Conservation (phyloP, 352 stramenopile genomes). For the Phytophthora pluvialis region DNA sequence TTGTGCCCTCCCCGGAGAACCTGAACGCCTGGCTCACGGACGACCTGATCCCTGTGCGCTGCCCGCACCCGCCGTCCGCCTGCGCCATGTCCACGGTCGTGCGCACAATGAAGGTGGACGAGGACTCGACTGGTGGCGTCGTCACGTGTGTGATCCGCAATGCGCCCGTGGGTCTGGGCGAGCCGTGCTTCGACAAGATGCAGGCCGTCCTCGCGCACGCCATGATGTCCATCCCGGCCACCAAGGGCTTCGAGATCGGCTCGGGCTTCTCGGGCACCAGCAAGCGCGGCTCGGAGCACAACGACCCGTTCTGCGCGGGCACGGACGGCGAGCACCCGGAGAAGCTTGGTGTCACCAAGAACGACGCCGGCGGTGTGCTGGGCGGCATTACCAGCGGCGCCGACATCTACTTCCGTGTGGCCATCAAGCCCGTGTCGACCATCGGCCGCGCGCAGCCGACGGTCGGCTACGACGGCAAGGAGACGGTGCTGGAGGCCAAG, state of each 20-base stretch:
- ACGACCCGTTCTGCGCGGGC: constrained; percentile 95
- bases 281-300: constrained; percentile 97
- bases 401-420: constrained; percentile 98
- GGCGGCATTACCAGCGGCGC: constrained; percentile 98
- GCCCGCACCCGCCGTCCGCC: constrained; percentile 92
- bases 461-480: constrained; percentile 95
- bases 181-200: constrained; percentile 99
- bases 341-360: constrained; percentile 83
- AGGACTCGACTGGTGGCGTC: constrained; percentile 94
- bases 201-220: constrained; percentile 98
- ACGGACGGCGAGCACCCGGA: constrained; percentile 48
- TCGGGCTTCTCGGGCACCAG: constrained; percentile 95
- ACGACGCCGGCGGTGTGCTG: constrained; percentile 95
- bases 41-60: constrained; percentile 93
- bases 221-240: constrained; percentile 98
- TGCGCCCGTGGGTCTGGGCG: constrained; percentile 95
- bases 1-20: constrained; percentile 61
- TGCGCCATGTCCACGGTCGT: constrained; percentile 97
- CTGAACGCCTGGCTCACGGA: constrained; percentile 76
- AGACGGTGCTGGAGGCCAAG: constrained; percentile 96
- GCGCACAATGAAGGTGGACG: constrained; percentile 89
- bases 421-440: constrained; percentile 99
- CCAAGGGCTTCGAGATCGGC: constrained; percentile 99
- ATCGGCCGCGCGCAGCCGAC: constrained; percentile 96
- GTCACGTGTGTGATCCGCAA: constrained; percentile 98